Evolutionary conservation across 495 filamentous ascomycete genomes (phyloP).

Genomic region (Aspergillus sparsus): DNA sequence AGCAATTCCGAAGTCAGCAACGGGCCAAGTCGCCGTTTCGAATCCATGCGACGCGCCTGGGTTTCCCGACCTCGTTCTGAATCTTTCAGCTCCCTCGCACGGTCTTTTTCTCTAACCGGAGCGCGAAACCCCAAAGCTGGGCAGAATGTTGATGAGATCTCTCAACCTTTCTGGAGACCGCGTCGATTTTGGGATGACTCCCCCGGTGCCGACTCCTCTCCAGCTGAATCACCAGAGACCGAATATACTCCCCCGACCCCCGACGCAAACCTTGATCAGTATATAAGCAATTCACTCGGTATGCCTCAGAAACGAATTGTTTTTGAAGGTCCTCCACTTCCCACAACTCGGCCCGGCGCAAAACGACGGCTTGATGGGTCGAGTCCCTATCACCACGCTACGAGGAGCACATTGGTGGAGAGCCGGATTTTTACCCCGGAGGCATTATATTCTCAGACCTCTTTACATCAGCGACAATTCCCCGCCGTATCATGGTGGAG

Average conservation of each 20-base stretch:
- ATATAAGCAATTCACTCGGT: conserved; percentile 54
- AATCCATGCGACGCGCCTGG: conserved; percentile 59
- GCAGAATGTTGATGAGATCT: conserved; percentile 51
- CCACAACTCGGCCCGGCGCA: conserved; percentile 44
- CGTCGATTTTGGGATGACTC: conserved; percentile 69
- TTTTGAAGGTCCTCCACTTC: conserved; percentile 41
- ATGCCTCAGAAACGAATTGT: conserved; percentile 56
- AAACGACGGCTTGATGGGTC: conserved; percentile 29
- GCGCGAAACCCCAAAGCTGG: conserved; percentile 48
- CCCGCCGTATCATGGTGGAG: conserved; percentile 49
- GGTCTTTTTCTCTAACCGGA: conserved; percentile 48
- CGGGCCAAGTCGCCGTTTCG: conserved; percentile 48
- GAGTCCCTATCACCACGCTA: conserved; percentile 26
- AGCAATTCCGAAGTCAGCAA: conserved; percentile 42
- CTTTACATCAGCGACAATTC: conserved; percentile 39
- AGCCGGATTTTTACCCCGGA: conserved; percentile 35
- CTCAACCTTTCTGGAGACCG: conserved; percentile 84
- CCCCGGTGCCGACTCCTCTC: conserved; percentile 47
- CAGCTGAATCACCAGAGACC: conserved; percentile 41
- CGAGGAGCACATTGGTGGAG: conserved; percentile 36
- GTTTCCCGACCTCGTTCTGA: conserved; percentile 60
- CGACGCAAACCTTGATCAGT: conserved; percentile 29
- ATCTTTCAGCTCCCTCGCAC: conserved; percentile 41
- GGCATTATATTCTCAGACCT: conserved; percentile 31
- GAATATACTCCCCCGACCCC: conserved; percentile 16